phyloP scores from a whole-genome alignment of 2,329 filamentous ascomycete genomes.

The Thielaviopsis musarum region DNA sequence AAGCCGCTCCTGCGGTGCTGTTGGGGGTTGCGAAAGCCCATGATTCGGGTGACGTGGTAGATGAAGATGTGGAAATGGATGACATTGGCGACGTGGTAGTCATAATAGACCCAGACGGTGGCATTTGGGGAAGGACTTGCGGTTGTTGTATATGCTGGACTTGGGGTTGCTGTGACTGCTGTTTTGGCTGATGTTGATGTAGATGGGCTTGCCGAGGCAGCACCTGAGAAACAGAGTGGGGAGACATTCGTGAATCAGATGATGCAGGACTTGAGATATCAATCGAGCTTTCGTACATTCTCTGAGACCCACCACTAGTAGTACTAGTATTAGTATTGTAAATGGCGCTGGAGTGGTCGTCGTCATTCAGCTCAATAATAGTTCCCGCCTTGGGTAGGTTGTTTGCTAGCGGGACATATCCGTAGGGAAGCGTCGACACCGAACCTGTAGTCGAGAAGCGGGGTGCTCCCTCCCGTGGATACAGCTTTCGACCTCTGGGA shows the following conservation, averaged over 20 bases:
- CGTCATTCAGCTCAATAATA: conserved; percentile 6
- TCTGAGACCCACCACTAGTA: neutral
- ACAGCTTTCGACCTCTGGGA: conserved; percentile 15
- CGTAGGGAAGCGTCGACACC: neutral
- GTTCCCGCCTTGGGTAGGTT: neutral
- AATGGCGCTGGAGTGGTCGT: conserved; percentile 1
- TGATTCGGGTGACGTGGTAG: conserved; percentile 3
- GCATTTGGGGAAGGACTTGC: conserved; percentile 2
- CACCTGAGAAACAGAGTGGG: neutral
- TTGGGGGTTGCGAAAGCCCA: conserved; percentile 1
- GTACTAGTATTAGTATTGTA: neutral
- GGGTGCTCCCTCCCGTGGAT: neutral
- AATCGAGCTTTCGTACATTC: conserved; percentile 2
- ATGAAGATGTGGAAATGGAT: conserved; percentile 1
- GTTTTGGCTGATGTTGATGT: neutral
- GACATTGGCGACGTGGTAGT: neutral
- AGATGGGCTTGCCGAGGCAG: neutral
- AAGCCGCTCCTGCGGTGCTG: neutral
- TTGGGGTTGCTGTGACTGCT: neutral
- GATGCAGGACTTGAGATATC: conserved; percentile 10
- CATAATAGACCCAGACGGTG: neutral
- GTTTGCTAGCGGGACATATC: conserved; percentile 3
- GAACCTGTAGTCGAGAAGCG: neutral
- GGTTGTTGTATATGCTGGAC: neutral
- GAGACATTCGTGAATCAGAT: conserved; percentile 9